phyloP scores from a whole-genome alignment of 768 basidiomycete genomes.

The Xanthoconium stramineum region DNA sequence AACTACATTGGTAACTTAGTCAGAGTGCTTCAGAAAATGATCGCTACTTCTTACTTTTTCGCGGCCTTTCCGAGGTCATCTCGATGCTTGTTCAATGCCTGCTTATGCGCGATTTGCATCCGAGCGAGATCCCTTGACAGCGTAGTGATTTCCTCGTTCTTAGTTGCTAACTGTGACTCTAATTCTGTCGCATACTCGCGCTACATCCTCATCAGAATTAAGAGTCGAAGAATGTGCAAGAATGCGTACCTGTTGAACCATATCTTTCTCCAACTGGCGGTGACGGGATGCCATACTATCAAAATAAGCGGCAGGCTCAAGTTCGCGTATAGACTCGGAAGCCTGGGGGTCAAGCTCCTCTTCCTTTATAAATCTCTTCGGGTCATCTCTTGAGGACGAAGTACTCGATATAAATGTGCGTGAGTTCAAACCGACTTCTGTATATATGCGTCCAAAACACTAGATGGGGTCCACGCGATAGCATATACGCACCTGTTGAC shows the following conservation, averaged over 20 bases:
- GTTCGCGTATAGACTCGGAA: background rate
- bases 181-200: conserved; percentile 17
- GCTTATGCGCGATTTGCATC: conserved; percentile 13
- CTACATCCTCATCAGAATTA: conserved; percentile 6
- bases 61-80: conserved; percentile 17
- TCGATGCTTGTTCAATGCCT: conserved; percentile 10
- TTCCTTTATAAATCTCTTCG: conserved; percentile 2
- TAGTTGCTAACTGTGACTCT: conserved; percentile 18
- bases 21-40: background rate
- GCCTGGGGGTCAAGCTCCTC: conserved; percentile 1
- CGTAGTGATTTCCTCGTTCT: conserved; percentile 9
- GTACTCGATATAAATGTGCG: conserved; percentile 1
- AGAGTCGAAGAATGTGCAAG: background rate
- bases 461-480: background rate
- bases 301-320: conserved; percentile 1
- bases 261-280: conserved; percentile 10
- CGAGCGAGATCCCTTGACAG: conserved; percentile 16
- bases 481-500: conserved; percentile 26
- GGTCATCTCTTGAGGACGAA: conserved; percentile 6
- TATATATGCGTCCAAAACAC: conserved; percentile 9
- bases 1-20: conserved; percentile 18
- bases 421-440: conserved; percentile 7
- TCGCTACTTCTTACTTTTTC: conserved; percentile 16
- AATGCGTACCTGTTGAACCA: conserved; percentile 9
- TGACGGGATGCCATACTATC: background rate